Evolutionary conservation across 208 protist genomes (phyloP).

Genomic region (Crithidia sp.): DNA sequence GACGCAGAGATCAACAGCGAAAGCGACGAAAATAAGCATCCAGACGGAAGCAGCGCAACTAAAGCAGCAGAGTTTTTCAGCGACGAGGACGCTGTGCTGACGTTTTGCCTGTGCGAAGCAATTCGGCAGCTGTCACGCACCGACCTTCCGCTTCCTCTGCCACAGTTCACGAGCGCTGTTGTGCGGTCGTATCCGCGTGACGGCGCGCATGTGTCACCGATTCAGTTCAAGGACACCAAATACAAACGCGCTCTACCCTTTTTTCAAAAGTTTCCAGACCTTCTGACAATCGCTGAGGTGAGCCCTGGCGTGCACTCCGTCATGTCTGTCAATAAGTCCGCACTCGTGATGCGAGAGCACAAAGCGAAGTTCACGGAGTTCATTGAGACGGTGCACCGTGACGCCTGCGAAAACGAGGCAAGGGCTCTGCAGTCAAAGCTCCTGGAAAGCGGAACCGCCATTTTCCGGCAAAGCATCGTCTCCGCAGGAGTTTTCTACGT

Average conservation of each 20-base stretch:
- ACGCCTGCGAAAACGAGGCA: conserved; percentile 43
- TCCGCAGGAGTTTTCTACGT: conserved; percentile 37
- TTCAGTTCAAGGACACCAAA: conserved; percentile 75
- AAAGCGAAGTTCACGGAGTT: conserved; percentile 43
- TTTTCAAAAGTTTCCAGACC: conserved; percentile 42
- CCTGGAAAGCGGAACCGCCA: conserved; percentile 37
- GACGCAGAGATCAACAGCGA: neutral
- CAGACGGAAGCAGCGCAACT: neutral
- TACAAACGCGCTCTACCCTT: conserved; percentile 72
- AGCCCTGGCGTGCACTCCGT: conserved; percentile 53
- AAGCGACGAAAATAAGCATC: neutral
- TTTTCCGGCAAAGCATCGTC: conserved; percentile 53
- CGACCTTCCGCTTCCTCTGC: conserved; percentile 58
- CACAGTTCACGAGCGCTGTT: conserved; percentile 64
- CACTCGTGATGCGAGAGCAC: conserved; percentile 45
- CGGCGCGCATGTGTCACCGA: conserved; percentile 21
- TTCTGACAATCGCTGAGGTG: conserved; percentile 53
- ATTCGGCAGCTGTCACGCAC: conserved; percentile 39
- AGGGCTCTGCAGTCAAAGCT: conserved; percentile 38
- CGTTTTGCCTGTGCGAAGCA: conserved; percentile 72
- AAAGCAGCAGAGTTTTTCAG: conserved; percentile 29
- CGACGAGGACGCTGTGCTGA: conserved; percentile 43
- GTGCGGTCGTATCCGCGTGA: conserved; percentile 52
- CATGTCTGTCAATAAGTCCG: conserved; percentile 47
- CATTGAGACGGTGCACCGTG: conserved; percentile 42